phyloP scores from a whole-genome alignment of 495 filamentous ascomycete genomes.

The Delitschia confertaspora region DNA sequence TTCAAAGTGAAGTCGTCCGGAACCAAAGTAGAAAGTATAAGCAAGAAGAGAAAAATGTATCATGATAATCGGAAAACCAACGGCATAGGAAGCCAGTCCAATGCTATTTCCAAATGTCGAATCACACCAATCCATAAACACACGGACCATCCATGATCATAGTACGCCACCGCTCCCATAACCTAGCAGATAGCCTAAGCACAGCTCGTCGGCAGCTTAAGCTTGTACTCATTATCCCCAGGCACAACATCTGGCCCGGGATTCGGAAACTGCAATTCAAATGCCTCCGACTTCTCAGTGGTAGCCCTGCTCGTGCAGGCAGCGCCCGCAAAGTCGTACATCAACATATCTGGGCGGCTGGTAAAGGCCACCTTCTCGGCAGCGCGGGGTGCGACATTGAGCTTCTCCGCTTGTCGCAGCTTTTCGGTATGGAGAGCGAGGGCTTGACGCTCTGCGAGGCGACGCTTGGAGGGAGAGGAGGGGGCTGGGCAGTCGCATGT shows the following conservation, averaged over 20 bases:
- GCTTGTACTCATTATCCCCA: slow-evolving; percentile 33
- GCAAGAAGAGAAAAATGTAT: too few species aligned
- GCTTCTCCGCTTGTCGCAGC: slow-evolving; percentile 1
- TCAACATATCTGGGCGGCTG: slow-evolving; percentile 13
- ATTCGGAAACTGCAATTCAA: slow-evolving; percentile 34
- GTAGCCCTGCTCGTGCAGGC: slow-evolving; percentile 4
- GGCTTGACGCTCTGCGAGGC: slow-evolving; percentile 16
- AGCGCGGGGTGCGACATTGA: slow-evolving; percentile 5
- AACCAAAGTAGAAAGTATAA: too few species aligned
- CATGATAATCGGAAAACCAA: too few species aligned
- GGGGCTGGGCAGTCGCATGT: slow-evolving; percentile 3
- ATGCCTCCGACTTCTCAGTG: too few species aligned
- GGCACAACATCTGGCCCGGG: slow-evolving; percentile 34
- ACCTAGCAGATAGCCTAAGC: too few species aligned
- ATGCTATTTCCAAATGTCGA: too few species aligned
- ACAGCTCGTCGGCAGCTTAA: slow-evolving; percentile 16
- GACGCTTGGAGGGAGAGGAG: slow-evolving; percentile 12
- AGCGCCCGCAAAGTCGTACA: slow-evolving; percentile 1
- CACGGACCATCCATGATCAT: too few species aligned
- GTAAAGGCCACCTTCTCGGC: slow-evolving; percentile 8
- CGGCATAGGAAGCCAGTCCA: too few species aligned
- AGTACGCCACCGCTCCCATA: too few species aligned
- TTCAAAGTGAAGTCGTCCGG: too few species aligned
- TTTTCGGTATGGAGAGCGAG: slow-evolving; percentile 10
- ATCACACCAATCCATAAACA: too few species aligned